Percentiles rank a stretch among this genome's conserved stretches.
These are phyloP conservation scores for Lyophyllum semitale DNA, from an alignment of 768 basidiomycete species.

Conservation along the genomic window DNA sequence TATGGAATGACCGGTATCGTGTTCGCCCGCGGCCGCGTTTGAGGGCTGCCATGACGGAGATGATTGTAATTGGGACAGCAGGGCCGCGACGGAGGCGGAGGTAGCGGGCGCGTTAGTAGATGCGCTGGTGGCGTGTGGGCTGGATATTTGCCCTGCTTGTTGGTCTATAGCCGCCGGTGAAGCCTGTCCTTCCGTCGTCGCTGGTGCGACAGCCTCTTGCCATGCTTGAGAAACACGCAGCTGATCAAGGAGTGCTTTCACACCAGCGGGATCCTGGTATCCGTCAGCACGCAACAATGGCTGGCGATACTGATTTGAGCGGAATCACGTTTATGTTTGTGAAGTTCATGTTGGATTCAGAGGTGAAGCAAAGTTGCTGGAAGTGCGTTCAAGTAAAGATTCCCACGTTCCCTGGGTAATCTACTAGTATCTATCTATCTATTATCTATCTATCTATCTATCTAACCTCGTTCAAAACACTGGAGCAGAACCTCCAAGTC, in stretches of 20 bases:
- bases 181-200: constrained; percentile 3
- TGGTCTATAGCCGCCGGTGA: constrained; percentile 7
- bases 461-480: too few species aligned
- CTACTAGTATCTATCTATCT: too few species aligned
- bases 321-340: constrained; percentile 59
- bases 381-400: not conserved
- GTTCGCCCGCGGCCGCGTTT: not conserved
- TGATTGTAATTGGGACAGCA: constrained; percentile 62
- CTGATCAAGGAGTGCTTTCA: constrained; percentile 73
- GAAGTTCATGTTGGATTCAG: constrained; percentile 37
- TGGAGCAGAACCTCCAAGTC: too few species aligned
- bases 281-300: constrained; percentile 8
- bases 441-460: too few species aligned
- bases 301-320: constrained; percentile 3
- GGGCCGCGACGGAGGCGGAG: constrained; percentile 51
- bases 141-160: not conserved
- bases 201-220: constrained; percentile 43
- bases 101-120: constrained; percentile 8
- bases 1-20: not conserved
- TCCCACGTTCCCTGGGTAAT: too few species aligned
- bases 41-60: constrained; percentile 20
- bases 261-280: constrained; percentile 60
- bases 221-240: constrained; percentile 69
- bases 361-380: not conserved
- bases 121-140: not conserved